A percentile compares a stretch with the other conserved stretches of the same genome.
These are phyloP conservation scores for Pinus albicaulis DNA, from an alignment of 75 land plant species.

Conservation along the genomic window DNA sequence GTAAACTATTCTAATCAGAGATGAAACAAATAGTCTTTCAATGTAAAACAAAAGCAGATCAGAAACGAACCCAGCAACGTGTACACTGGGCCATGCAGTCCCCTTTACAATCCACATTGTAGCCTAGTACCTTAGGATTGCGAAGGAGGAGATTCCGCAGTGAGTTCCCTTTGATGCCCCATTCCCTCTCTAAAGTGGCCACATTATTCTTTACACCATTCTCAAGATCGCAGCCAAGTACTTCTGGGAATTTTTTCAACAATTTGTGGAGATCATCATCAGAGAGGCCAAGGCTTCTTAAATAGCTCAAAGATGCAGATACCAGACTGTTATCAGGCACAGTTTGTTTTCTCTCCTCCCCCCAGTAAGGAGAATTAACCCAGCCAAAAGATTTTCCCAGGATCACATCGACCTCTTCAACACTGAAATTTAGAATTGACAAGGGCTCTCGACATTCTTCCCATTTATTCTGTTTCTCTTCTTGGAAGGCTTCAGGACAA, in stretches of 20 bases:
- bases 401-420: conserved; percentile 63
- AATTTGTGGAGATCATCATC: conserved; percentile 68
- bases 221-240: conserved; percentile 76
- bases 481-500: conserved; percentile 6
- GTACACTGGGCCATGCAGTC: conserved; percentile 95
- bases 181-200: conserved; percentile 54
- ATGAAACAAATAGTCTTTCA: too few relatives aligned
- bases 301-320: conserved; percentile 40
- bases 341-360: conserved; percentile 63
- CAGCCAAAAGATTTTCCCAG: conserved; percentile 86
- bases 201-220: conserved; percentile 69
- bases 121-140: conserved; percentile 90
- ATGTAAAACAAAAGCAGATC: conserved; percentile 1
- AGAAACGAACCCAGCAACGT: conserved; percentile 96
- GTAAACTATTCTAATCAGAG: too few relatives aligned
- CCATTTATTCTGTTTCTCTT: conserved; percentile 61
- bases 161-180: conserved; percentile 87
- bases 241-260: conserved; percentile 92
- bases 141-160: conserved; percentile 72
- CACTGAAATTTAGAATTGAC: conserved; percentile 36
- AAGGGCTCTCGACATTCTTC: conserved; percentile 48
- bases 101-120: conserved; percentile 93
- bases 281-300: conserved; percentile 59
- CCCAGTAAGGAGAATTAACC: conserved; percentile 83
- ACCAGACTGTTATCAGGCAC: conserved; percentile 51